Evolutionary conservation across 208 protist genomes (phyloP), one percentile per base, ranked within the genome.

Genomic region (Vickermania ingenoplastis): DNA sequence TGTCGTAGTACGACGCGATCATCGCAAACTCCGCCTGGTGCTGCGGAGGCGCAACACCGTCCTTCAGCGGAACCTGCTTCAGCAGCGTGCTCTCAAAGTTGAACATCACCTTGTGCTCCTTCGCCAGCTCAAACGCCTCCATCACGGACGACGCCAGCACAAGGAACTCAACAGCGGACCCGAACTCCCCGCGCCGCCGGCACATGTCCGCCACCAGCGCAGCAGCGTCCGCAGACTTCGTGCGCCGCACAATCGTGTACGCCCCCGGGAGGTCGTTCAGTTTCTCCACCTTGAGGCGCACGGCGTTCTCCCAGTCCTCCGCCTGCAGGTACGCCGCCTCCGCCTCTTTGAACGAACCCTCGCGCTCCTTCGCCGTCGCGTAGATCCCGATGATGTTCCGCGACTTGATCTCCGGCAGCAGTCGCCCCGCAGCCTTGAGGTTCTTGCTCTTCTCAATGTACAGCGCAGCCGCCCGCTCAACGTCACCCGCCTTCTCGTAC

Each of bases 101-200:
- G 59, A 77, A 79, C 80, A 97, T 89, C 67, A 80, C 86, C 63
- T 94, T 64, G 28, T 91, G 75, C 61, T 79, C 59, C 65, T 89
- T 86, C 0, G 97, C 96, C 52, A 98, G 70, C 57, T 96, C 82
- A 65, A 98, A 98, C 25, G 96, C 97, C 52, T 98, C 91, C 7
- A 77, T 59, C 24, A 78, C 86, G 24, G 83, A 79, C 63, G 97
- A 94, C 11, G 95, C 91, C n/a, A 98, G 67, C 27, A 98, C 75
- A 25, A 99, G 80, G 67, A 99, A 99, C 83, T 99, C 96, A 31
- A 99, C 94, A 5, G 97, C 92, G 1, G 69, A 69, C 29, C 72
- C 70, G 70, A 81, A 91, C 65, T 98, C 92, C 41, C 78, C 77
- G 54, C 71, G 65, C 49, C 83, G 71, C 67, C 89, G 74, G 64